Percentiles rank a stretch among this genome's conserved stretches.
Evolutionary conservation across 1,284 basidiomycete genomes (phyloP).

Genomic region (Rhodotorula sp.): DNA sequence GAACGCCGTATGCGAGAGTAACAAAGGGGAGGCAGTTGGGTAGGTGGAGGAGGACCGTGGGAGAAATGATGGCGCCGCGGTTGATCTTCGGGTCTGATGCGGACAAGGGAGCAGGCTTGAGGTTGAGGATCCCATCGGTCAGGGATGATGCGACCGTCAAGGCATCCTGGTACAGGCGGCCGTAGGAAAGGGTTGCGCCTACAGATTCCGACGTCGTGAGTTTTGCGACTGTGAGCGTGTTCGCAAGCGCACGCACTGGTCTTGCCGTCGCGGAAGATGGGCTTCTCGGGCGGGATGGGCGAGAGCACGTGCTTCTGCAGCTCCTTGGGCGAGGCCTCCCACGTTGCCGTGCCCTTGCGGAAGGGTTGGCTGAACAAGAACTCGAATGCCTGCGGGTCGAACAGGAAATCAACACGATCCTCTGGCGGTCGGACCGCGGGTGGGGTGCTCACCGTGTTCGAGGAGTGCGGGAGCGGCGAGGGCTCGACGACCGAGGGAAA

Average conservation of each 20-base stretch:
- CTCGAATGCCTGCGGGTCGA: constrained; percentile 21
- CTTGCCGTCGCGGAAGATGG: constrained; percentile 35
- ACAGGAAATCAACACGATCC: not conserved
- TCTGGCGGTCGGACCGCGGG: not conserved
- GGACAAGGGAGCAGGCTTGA: constrained; percentile 21
- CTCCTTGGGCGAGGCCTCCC: constrained; percentile 27
- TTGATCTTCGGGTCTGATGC: constrained; percentile 28
- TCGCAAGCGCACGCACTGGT: constrained; percentile 23
- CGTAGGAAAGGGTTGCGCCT: constrained; percentile 33
- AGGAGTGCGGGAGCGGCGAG: constrained; percentile 15
- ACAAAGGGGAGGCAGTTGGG: constrained; percentile 51
- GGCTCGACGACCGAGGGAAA: constrained; percentile 17
- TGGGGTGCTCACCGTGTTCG: constrained; percentile 18
- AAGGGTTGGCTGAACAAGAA: constrained; percentile 42
- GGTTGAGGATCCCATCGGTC: constrained; percentile 21
- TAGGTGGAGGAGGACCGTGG: constrained; percentile 51
- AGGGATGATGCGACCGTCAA: constrained; percentile 36
- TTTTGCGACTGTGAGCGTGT: no score
- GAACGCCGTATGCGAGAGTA: constrained; percentile 49
- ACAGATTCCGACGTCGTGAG: not conserved
- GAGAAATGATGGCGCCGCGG: constrained; percentile 42
- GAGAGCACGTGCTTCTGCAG: constrained; percentile 20
- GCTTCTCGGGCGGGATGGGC: constrained; percentile 31
- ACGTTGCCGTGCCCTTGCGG: constrained; percentile 27
- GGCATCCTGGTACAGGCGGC: constrained; percentile 32